These are phyloP conservation scores for Babesia bigemina DNA, from an alignment of 169 alveolate species.

Conservation along the genomic window DNA sequence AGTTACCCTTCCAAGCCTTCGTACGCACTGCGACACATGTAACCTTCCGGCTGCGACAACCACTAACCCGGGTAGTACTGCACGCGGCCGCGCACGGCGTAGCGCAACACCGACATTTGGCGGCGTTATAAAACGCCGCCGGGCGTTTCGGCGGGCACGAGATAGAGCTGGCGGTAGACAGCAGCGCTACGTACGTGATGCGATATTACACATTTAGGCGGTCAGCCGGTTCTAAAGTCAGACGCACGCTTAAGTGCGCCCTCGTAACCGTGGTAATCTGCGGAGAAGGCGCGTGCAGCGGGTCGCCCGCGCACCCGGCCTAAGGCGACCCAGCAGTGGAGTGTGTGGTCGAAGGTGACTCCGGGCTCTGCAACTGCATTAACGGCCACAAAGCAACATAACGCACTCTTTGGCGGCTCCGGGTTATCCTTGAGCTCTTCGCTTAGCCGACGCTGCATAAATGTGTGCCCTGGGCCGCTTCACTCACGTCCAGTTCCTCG, in stretches of 20 bases:
- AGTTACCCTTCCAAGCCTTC: slow-evolving; percentile 67
- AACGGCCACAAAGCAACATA: not conserved
- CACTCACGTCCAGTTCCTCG: slow-evolving; percentile 65
- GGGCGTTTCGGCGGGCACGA: not conserved
- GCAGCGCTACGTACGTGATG: not conserved
- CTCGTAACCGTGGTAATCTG: slow-evolving; percentile 68
- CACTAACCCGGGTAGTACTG: slow-evolving; percentile 62
- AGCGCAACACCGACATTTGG: slow-evolving; percentile 48
- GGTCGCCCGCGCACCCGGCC: slow-evolving; percentile 52
- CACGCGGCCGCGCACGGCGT: slow-evolving; percentile 46
- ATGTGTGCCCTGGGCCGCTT: not conserved
- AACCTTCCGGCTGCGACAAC: too few relatives aligned
- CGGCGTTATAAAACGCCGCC: not conserved
- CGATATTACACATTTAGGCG: not conserved
- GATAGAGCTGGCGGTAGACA: not conserved
- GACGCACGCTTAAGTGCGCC: slow-evolving; percentile 36
- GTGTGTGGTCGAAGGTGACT: slow-evolving; percentile 44
- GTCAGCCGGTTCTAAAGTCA: slow-evolving; percentile 9
- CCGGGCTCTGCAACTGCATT: slow-evolving; percentile 9
- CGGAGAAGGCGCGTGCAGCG: slow-evolving; percentile 63
- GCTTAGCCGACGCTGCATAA: slow-evolving; percentile 7
- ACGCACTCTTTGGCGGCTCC: slow-evolving; percentile 1
- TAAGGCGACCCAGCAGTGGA: slow-evolving; percentile 71
- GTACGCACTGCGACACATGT: slow-evolving; percentile 35
- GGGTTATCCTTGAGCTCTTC: not conserved